Evolutionary conservation across 2,329 filamentous ascomycete genomes (phyloP).

Genomic region (Aspergillus ustus): DNA sequence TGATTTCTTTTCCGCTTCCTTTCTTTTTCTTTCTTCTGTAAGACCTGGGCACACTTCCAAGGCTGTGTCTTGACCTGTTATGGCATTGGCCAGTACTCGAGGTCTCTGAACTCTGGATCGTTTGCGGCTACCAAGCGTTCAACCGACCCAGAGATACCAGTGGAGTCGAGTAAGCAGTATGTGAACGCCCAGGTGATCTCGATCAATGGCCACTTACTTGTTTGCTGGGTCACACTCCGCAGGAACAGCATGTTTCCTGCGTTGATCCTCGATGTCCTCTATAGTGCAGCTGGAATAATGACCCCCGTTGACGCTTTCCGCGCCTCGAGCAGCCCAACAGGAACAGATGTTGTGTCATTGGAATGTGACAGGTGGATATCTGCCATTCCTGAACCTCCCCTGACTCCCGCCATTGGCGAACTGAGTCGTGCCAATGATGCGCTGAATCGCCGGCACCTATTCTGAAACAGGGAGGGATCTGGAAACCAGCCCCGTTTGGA

Average conservation of each 20-base stretch:
- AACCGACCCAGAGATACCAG: conserved; percentile 5
- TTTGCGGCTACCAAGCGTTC: conserved; percentile 7
- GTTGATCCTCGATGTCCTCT: background rate
- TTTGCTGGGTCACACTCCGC: background rate
- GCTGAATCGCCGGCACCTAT: conserved; percentile 9
- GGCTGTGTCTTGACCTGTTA: background rate
- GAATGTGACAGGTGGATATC: conserved; percentile 10
- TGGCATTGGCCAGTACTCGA: background rate
- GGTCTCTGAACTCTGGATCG: conserved; percentile 3
- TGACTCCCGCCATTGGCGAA: background rate
- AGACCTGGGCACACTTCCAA: no score
- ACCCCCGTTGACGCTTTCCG: background rate
- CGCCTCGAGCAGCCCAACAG: background rate
- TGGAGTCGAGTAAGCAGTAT: conserved; percentile 4
- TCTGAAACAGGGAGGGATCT: conserved; percentile 23
- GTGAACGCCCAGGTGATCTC: background rate
- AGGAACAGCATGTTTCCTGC: background rate
- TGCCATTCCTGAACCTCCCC: conserved; percentile 1
- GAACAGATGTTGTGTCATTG: background rate
- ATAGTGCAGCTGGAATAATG: background rate
- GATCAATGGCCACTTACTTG: background rate
- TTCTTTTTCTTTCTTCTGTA: background rate
- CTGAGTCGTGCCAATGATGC: conserved; percentile 7
- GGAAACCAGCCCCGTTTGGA: conserved; percentile 10
- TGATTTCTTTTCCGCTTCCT: conserved; percentile 1